Conservation (phyloP, 495 filamentous ascomycete genomes). For the Neohortaea acidophila region DNA sequence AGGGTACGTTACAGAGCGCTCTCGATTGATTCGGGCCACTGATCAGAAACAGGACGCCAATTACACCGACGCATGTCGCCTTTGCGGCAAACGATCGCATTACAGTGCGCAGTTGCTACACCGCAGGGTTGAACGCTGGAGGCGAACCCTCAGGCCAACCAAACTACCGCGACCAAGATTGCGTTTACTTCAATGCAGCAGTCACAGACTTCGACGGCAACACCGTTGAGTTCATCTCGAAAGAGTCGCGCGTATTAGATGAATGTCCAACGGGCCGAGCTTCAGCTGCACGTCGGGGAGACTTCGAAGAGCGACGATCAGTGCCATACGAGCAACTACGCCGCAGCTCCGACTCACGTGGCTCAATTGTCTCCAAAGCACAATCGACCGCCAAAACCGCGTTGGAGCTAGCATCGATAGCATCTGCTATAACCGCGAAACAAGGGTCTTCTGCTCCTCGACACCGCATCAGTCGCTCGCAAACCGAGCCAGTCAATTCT, state of each 20-base stretch:
- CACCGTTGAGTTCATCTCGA: constrained; percentile 46
- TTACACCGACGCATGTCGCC: constrained; percentile 37
- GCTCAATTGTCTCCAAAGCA: constrained; percentile 1
- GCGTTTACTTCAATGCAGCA: constrained; percentile 44
- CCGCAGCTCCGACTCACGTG: not conserved
- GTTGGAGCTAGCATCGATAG: constrained; percentile 3
- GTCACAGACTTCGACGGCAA: constrained; percentile 47
- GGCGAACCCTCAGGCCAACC: constrained; percentile 43
- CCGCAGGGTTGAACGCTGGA: constrained; percentile 41
- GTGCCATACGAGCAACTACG: too few relatives aligned
- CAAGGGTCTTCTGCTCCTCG: constrained; percentile 1
- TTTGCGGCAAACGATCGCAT: constrained; percentile 40
- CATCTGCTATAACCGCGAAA: constrained; percentile 1
- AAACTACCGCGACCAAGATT: constrained; percentile 35
- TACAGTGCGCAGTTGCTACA: constrained; percentile 44
- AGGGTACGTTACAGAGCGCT: constrained; percentile 6
- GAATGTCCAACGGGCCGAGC: constrained; percentile 22
- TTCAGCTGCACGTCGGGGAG: constrained; percentile 12
- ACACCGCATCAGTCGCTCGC: constrained; percentile 1
- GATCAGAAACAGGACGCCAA: constrained; percentile 32
- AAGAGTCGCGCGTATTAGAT: constrained; percentile 14
- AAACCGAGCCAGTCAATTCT: constrained; percentile 23
- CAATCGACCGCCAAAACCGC: constrained; percentile 9
- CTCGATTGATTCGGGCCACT: not conserved
- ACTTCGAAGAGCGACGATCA: not conserved